Base-by-base conservation (phyloP, 352 stramenopile species). In the Elongisporangium prolatum region DNA sequence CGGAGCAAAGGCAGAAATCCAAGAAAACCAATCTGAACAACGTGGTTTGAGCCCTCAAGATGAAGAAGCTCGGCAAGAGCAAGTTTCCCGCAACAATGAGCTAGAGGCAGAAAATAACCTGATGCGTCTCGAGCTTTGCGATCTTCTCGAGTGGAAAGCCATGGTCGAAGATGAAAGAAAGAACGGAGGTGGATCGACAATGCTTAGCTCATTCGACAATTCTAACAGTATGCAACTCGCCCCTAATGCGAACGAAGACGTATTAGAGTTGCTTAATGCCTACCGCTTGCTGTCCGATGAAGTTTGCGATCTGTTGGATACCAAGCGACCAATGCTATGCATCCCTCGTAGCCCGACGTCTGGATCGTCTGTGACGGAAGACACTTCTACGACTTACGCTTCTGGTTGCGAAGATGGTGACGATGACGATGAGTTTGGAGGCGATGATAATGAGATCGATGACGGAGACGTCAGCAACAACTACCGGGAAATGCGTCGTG, bases 111-210 rank as follows among this genome's bases (percentile, higher is more conserved):
- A 93, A 34, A 93, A 90, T 60, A 74, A 77, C 14, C 60, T 93
- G 20, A 75, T 93, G 34, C 79, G 81, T 14, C 69, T 74, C 17
- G 79, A 93, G 44, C 56, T 93, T 16, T 86, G 74, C 49, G 80
- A 91, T 50, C 60, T 89, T 22, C 58, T 91, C 28, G 84, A 91
- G 60, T 91, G 79, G 80, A 93, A 88, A 40, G 75, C 75, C 3
- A 74, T 83, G 13, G 71, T 83, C 8, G 75, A 85, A 63, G 72
- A 78, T 51, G 70, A 84, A 20, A 57, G 70, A 28, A 67, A 68
- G 17, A 61, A 71, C 11, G 65, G 64, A 2, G 34, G 34, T 13
- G 34, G 10, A 44, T 44, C 34, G 34, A 44, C 34, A 44, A 44
- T 44, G 11, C 34, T 44, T 11, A 44, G 34, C 34, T 44, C 34